Evolutionary conservation across 2,329 filamentous ascomycete species (phyloP).

Genomic region (Xylaria arbuscula): DNA sequence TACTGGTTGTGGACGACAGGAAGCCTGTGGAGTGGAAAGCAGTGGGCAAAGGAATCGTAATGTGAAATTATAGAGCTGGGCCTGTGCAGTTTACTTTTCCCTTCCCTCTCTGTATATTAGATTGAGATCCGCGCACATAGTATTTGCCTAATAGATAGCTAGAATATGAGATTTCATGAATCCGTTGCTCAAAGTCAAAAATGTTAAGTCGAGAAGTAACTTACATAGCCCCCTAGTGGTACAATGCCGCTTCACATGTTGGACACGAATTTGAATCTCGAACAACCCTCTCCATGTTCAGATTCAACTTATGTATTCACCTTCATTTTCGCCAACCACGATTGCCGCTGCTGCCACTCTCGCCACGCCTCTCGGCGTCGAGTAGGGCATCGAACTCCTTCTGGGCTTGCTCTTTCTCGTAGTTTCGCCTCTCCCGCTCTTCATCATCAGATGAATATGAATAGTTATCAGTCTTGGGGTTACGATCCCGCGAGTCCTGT

Average conservation of each 20-base stretch:
- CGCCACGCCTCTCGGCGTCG: conserved; percentile 55
- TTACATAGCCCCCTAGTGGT: not conserved
- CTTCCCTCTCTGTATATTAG: not conserved
- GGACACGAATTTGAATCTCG: conserved; percentile 14
- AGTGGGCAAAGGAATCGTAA: conserved; percentile 59
- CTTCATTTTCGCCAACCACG: conserved; percentile 27
- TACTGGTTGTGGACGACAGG: conserved; percentile 64
- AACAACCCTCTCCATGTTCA: not conserved
- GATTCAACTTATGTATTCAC: not conserved
- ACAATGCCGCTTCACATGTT: conserved; percentile 14
- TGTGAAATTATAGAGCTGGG: not conserved
- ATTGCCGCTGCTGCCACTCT: conserved; percentile 13
- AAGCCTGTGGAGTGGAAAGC: conserved; percentile 61
- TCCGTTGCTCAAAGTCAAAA: not conserved
- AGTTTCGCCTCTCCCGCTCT: conserved; percentile 52
- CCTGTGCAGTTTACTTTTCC: not conserved
- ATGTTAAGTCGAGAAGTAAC: conserved; percentile 10
- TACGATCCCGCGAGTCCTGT: conserved; percentile 35
- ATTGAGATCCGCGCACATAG: not conserved
- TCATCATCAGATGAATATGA: conserved; percentile 53
- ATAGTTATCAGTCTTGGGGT: conserved; percentile 48
- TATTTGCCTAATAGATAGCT: conserved; percentile 17
- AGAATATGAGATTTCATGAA: conserved; percentile 2
- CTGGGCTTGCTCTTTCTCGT: conserved; percentile 60
- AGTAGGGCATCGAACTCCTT: conserved; percentile 63